These are phyloP conservation scores for Paramecium sonneborni DNA, from an alignment of 73 alveolate genomes.

Conservation along the genomic window DNA sequence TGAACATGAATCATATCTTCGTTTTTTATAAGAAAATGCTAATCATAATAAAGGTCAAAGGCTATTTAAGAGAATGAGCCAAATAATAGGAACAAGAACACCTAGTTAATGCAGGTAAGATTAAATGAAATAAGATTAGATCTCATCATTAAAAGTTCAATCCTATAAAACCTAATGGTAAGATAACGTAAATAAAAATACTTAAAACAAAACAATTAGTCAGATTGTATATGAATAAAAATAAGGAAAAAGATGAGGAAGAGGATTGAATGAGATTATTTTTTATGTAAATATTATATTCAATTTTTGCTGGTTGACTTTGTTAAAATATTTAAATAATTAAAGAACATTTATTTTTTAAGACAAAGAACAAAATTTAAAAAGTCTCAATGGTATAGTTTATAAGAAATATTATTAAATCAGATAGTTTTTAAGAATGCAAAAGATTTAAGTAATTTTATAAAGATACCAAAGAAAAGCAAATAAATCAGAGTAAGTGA, in stretches of 20 bases:
- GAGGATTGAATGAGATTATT: neutral
- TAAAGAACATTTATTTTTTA: neutral
- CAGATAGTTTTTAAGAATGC: neutral
- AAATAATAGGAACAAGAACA: slow-evolving; percentile 40
- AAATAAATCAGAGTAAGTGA: neutral
- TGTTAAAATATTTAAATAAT: neutral
- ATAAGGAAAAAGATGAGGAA: neutral
- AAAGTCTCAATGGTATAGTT: neutral
- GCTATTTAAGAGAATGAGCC: slow-evolving; percentile 12
- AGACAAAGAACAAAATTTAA: neutral
- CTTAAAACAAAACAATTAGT: neutral
- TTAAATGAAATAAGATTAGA: neutral
- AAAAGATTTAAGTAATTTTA: neutral
- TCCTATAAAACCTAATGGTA: neutral
- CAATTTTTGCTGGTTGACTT: neutral
- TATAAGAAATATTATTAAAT: neutral
- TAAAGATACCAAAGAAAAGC: neutral
- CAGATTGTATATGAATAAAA: neutral
- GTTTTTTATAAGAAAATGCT: neutral
- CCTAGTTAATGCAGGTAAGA: slow-evolving; percentile 54
- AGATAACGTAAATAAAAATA: neutral
- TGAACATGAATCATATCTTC: neutral
- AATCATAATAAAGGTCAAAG: neutral
- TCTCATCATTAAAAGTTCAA: slow-evolving; percentile 30
- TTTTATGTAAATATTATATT: neutral